Evolutionary conservation across 2,329 filamentous ascomycete species (phyloP).

Genomic region (Venturia pyrina): DNA sequence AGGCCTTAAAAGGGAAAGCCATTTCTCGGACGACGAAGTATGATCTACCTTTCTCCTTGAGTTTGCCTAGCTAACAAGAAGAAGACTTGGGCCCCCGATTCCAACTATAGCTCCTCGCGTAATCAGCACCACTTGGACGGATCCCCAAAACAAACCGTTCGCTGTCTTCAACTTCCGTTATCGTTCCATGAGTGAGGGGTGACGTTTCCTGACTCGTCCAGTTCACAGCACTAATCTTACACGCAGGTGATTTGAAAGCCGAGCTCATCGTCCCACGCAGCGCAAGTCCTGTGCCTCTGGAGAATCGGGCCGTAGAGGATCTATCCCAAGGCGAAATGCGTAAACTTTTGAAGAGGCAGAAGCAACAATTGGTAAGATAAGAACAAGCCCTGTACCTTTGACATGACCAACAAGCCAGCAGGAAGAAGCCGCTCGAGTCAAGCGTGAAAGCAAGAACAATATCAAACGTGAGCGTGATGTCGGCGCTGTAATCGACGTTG

Average conservation of each 20-base stretch:
- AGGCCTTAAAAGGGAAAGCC: slow-evolving; percentile 6
- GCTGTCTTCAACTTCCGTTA: slow-evolving; percentile 7
- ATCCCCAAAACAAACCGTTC: not conserved
- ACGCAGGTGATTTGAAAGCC: slow-evolving; percentile 21
- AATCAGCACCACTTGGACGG: not conserved
- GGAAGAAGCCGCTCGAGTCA: slow-evolving; percentile 1
- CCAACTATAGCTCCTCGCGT: not conserved
- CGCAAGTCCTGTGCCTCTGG: slow-evolving; percentile 20
- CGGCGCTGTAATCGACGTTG: not conserved
- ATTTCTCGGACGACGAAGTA: slow-evolving; percentile 1
- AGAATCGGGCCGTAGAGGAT: slow-evolving; percentile 18
- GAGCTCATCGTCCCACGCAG: slow-evolving; percentile 23
- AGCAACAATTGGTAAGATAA: not conserved
- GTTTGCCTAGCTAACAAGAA: not conserved
- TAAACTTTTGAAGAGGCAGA: slow-evolving; percentile 17
- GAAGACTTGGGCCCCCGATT: not conserved
- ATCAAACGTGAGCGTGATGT: not conserved
- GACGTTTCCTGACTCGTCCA: not conserved
- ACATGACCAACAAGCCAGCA: not conserved
- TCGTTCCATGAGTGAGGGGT: slow-evolving; percentile 2
- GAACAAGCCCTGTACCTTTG: too few relatives aligned
- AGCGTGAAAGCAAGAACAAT: not conserved
- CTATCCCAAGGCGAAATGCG: slow-evolving; percentile 18
- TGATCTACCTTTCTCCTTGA: not conserved
- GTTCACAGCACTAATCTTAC: not conserved